Percentiles rank a stretch among this genome's conserved stretches.
These are phyloP conservation scores for Saccharomycopsis sp. DNA, from an alignment of 805 yeast species.

Conservation along the genomic window DNA sequence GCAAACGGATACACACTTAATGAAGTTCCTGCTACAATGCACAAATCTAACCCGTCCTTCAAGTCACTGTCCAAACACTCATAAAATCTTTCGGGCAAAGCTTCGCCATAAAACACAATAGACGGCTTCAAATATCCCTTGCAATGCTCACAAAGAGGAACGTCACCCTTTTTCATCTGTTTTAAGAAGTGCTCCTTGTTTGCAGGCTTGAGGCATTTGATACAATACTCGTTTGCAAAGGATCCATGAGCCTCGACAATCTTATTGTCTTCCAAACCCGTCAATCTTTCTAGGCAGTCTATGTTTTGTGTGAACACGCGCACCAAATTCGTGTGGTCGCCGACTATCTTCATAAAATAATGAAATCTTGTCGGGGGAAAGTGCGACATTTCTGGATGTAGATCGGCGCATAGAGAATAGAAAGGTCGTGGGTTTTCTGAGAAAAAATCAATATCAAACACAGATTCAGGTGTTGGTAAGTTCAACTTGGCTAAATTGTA, in stretches of 20 bases:
- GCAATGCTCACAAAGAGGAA: slow-evolving; percentile 58
- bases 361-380: slow-evolving; percentile 82
- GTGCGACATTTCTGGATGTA: slow-evolving; percentile 68
- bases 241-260: slow-evolving; percentile 95
- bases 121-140: slow-evolving; percentile 82
- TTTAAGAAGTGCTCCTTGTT: slow-evolving; percentile 14
- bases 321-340: slow-evolving; percentile 52
- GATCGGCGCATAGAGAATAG: slow-evolving; percentile 73
- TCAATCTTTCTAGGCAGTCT: slow-evolving; percentile 82
- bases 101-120: slow-evolving; percentile 92
- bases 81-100: slow-evolving; percentile 66
- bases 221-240: slow-evolving; percentile 78
- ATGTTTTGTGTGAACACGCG: slow-evolving; percentile 90
- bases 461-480: slow-evolving; percentile 92
- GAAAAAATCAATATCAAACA: slow-evolving; percentile 83
- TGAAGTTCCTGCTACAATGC: slow-evolving; percentile 89
- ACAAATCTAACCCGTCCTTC: slow-evolving; percentile 46
- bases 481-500: slow-evolving; percentile 67
- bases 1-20: slow-evolving; percentile 90
- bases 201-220: slow-evolving; percentile 54
- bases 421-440: slow-evolving; percentile 73
- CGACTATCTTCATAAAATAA: slow-evolving; percentile 56
- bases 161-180: slow-evolving; percentile 28
- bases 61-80: slow-evolving; percentile 55
- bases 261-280: slow-evolving; percentile 59